phyloP scores from a whole-genome alignment of 306 rosid genomes.

The Lathyrus oleraceus region DNA sequence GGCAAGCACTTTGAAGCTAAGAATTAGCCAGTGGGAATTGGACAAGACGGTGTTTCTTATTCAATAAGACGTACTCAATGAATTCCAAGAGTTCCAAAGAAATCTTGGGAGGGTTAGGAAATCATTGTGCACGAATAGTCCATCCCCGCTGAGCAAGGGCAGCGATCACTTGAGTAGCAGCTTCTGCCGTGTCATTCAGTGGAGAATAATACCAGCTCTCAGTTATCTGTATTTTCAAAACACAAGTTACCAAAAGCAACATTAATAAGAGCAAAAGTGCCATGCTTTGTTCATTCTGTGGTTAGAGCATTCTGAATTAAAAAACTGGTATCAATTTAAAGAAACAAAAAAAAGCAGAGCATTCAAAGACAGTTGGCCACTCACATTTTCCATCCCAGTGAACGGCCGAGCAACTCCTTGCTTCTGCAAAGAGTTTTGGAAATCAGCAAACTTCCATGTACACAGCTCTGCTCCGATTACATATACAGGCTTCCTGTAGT shows the following conservation, averaged over 20 bases:
- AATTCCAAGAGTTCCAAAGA: slow-evolving; percentile 8
- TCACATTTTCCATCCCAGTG: slow-evolving; percentile 79
- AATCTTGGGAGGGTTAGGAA: slow-evolving; percentile 2
- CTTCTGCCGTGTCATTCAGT: slow-evolving; percentile 76
- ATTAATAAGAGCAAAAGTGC: neutral
- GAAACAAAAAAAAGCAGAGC: neutral
- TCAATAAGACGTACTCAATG: slow-evolving; percentile 1
- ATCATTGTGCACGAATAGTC: slow-evolving; percentile 47
- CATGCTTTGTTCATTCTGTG: neutral
- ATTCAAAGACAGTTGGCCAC: slow-evolving; percentile 41
- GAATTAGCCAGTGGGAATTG: neutral
- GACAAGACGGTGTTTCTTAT: slow-evolving; percentile 8
- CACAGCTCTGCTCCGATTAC: slow-evolving; percentile 76
- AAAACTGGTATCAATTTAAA: slow-evolving; percentile 4
- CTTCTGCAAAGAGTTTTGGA: slow-evolving; percentile 66
- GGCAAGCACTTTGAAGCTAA: slow-evolving; percentile 15
- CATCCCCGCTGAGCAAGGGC: slow-evolving; percentile 83
- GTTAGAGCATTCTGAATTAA: neutral
- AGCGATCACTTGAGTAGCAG: slow-evolving; percentile 56
- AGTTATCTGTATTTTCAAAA: slow-evolving; percentile 50
- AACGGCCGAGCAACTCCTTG: slow-evolving; percentile 71
- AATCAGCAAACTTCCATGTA: slow-evolving; percentile 89
- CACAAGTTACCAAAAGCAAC: slow-evolving; percentile 9
- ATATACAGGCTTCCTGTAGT: slow-evolving; percentile 82
- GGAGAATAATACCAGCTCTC: slow-evolving; percentile 84